Base-by-base conservation (phyloP, 1,284 basidiomycete genomes). In the Anthracocystis setariae region DNA sequence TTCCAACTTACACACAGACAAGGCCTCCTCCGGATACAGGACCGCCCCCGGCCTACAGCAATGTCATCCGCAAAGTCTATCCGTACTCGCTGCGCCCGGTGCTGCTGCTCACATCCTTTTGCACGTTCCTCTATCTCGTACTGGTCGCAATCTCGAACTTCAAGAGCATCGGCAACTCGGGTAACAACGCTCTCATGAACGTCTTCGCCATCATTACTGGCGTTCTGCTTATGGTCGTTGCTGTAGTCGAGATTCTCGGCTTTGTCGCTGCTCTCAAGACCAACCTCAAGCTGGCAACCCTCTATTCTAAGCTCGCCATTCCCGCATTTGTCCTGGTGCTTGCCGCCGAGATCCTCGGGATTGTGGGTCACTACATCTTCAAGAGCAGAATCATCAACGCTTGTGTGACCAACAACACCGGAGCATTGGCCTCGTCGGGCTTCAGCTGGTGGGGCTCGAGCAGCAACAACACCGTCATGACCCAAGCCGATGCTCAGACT, bases 31-130 rank as follows among this genome's bases (percentile, higher is more conserved):
- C 74, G 42, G 61, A 58, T 10, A 48, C 68, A 5, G 74, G 74
- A 1, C 62, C 72, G n/a, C 64, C 73, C 17, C 74, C 73, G 23
- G 66, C 64, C 42, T 77, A 77, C 48, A 60, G 52, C 15, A 62
- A 69, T 51, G 62, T 67, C n/a, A 62, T 73, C 42, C 46, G 66
- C 20, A 64, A 55, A 46, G 62, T 76, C 42, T 74, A 77, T 15
- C 75, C 70, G 3, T 66, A 71, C 50, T 71, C 75, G 24, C 56
- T 79, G 2, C 75, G 77, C n/a, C 74, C 76, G 1, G 63, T 79
- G 43, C 35, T 79, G 37, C 53, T 79, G 42, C 57, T 79, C 48
- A 73, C 74, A 18, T 61, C 74, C n/a, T 57, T 78, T 54, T 48
- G 76, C 46, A 74, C 71, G 24, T 54, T 70, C 40, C 48, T 77